Base-by-base conservation (phyloP, 306 rosid species). In the Fragaria iinumae region DNA sequence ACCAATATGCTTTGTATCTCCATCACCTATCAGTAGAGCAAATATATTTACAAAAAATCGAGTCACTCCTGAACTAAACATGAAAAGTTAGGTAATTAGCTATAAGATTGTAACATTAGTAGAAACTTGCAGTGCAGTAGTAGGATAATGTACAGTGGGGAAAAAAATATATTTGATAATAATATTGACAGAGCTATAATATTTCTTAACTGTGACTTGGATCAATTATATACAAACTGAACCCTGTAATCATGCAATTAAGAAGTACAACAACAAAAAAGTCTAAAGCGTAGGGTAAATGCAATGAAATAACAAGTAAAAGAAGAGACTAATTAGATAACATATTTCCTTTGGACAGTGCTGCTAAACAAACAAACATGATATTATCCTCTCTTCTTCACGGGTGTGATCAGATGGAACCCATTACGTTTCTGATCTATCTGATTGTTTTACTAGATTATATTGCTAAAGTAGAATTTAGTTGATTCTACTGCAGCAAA, bases 1-100 rank as follows among this genome's bases (percentile, higher is more conserved):
- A 68, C 98, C 97, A 78, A 91, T 77, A 74, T 94, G 98, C 80
- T 80, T 94, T 62, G 88, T 8, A 74, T 94, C 91, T 71, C 97
- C 97, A 83, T 94, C 98, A 71, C 98, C 98, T 94, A 76, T 70
- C 71, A 84, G 21, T 6, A 18, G 5, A 36, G 14, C 14, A 48
- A 48, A 25, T 13, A 44, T 13, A 43, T 20, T 4, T 7, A 20
- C 23, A 71, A 79, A 23, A 68, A 18, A 32, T 59, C 62, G 20
- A 12, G 71, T 11, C 62, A 67, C 68, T 21, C 44, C 78, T 83
- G 77, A 70, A 72, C 44, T 72, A 79, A 49, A 53, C 11, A 67
- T 14, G 52, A 73, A 20, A 8, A 5, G 9, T 32, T 39, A 21
- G 55, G 13, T 17, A 72, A 5, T 4, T 4, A 29, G 13, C 36